Conservation (phyloP, 2,329 filamentous ascomycete genomes). For the Cladosporium phlei region DNA sequence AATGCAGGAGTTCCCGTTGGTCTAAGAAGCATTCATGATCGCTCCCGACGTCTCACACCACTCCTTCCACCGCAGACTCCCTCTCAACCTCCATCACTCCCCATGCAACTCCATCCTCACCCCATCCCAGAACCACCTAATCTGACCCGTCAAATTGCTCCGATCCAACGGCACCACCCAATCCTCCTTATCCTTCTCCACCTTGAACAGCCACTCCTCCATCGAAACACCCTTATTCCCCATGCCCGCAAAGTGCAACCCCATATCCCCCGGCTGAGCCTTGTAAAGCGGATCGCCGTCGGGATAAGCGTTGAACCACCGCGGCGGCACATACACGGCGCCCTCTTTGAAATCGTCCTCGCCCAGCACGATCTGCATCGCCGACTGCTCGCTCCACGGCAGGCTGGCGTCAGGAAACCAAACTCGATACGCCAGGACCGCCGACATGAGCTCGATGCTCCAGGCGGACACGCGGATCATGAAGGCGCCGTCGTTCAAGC, state of each 20-base stretch:
- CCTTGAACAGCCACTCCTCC: slow-evolving; percentile 33
- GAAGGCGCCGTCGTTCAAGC: slow-evolving; percentile 30
- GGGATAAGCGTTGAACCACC: slow-evolving; percentile 12
- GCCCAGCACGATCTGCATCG: neutral
- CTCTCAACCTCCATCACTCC: no score
- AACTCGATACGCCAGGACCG: slow-evolving; percentile 18
- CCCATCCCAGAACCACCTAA: neutral
- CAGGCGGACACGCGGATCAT: slow-evolving; percentile 28
- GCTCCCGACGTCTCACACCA: no score
- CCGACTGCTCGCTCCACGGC: neutral
- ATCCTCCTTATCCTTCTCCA: neutral
- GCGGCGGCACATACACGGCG: neutral
- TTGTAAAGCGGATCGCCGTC: slow-evolving; percentile 18
- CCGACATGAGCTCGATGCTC: slow-evolving; percentile 21
- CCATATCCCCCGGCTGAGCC: slow-evolving; percentile 38
- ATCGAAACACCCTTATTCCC: slow-evolving; percentile 31
- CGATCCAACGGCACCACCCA: neutral
- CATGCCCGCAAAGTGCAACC: slow-evolving; percentile 42
- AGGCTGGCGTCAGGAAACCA: slow-evolving; percentile 2
- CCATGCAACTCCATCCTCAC: neutral
- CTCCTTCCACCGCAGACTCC: no score
- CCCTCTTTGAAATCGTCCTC: neutral
- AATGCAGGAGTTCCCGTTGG: slow-evolving; percentile 11
- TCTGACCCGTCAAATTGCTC: neutral
- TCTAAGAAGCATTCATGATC: slow-evolving; percentile 13